A percentile compares a stretch with the other conserved stretches of the same genome.
Evolutionary conservation across 169 alveolate genomes (phyloP).

Genomic region (Cryptosporidium meleagridis): DNA sequence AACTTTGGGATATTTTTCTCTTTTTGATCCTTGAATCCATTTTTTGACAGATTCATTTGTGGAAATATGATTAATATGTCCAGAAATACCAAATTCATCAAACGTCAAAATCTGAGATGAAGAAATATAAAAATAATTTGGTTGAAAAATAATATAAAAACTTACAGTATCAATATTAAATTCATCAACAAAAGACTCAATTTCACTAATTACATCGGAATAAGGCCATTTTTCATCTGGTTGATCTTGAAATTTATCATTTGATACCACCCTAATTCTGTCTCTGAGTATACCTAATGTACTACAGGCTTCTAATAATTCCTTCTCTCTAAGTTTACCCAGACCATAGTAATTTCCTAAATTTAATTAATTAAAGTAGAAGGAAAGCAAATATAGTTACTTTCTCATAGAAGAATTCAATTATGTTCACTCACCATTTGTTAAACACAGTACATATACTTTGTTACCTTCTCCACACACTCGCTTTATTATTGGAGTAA

Average conservation of each 20-base stretch:
- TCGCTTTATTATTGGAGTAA: constrained; percentile 27
- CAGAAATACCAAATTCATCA: constrained; percentile 59
- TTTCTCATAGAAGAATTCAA: background rate
- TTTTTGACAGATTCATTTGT: constrained; percentile 27
- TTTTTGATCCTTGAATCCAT: constrained; percentile 12
- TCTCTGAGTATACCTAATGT: constrained; percentile 16
- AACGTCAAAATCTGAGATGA: constrained; percentile 35
- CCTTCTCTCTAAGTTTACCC: constrained; percentile 59
- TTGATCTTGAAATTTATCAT: constrained; percentile 42
- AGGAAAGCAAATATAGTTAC: background rate
- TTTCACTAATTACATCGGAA: constrained; percentile 20
- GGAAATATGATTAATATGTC: constrained; percentile 58
- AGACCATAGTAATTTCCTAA: constrained; percentile 46
- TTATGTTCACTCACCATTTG: constrained; percentile 35
- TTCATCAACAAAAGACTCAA: constrained; percentile 35
- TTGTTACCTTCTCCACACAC: background rate
- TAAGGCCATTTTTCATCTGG: constrained; percentile 34
- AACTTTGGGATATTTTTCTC: constrained; percentile 11
- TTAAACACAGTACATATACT: constrained; percentile 23
- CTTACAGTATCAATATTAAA: constrained; percentile 41
- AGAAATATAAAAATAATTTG: background rate
- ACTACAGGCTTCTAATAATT: constrained; percentile 20
- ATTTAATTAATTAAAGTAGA: background rate
- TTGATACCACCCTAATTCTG: constrained; percentile 5
- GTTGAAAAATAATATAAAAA: background rate